These are phyloP conservation scores for Chytriomyces sp. DNA, from an alignment of 192 early-diverging fungal genomes.

Conservation along the genomic window DNA sequence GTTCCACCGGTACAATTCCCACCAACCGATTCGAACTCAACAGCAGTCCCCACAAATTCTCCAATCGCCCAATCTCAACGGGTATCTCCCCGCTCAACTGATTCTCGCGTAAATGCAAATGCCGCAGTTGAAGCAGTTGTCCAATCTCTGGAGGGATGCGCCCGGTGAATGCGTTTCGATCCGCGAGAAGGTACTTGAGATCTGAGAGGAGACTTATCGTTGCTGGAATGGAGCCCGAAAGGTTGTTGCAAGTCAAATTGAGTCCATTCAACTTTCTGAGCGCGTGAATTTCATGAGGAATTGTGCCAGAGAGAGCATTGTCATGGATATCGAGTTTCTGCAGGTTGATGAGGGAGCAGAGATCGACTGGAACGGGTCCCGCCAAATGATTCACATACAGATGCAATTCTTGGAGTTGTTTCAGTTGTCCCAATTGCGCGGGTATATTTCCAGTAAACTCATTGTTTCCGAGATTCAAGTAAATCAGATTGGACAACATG, in stretches of 20 bases:
- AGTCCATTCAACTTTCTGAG: too few species aligned
- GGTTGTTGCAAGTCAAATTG: too few species aligned
- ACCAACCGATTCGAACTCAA: background rate
- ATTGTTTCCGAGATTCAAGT: constrained; percentile 1
- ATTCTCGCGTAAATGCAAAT: background rate
- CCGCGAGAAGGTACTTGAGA: too few species aligned
- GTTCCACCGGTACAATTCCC: background rate
- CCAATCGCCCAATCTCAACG: background rate
- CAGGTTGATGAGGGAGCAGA: background rate
- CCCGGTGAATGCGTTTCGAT: too few species aligned
- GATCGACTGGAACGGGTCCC: background rate
- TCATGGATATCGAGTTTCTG: too few species aligned
- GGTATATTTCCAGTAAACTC: background rate
- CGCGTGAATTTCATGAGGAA: too few species aligned
- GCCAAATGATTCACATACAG: background rate
- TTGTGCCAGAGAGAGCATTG: too few species aligned
- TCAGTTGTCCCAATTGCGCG: background rate
- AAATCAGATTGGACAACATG: background rate
- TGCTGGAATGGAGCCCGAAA: too few species aligned
- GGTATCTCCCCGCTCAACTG: background rate
- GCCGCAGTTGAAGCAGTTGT: background rate
- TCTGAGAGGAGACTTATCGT: too few species aligned
- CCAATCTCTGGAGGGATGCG: too few species aligned
- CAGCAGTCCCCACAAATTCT: background rate
- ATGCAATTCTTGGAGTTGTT: background rate